phyloP scores from a whole-genome alignment of 129 eudicot genomes.

The Daucus carota region DH1_v3.0 NC_030386.2:40571001-40571500 shows the following conservation, averaged over 20 bases:
- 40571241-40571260: constrained; percentile 93
- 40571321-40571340: constrained; percentile 67
- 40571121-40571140: background rate
- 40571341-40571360: constrained; percentile 67
- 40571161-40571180: background rate
- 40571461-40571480: constrained; percentile 9
- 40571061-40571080: background rate
- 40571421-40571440: background rate
- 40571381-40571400: background rate
- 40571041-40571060: too few species aligned
- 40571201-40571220: constrained; percentile 33
- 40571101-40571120: background rate
- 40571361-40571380: background rate
- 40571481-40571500: constrained; percentile 76
- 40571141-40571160: background rate
- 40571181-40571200: background rate
- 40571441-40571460: background rate
- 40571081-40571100: background rate
- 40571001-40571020: background rate
- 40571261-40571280: constrained; percentile 15
- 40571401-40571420: background rate
- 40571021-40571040: background rate
- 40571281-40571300: constrained; percentile 38
- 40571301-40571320: constrained; percentile 63
- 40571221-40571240: constrained; percentile 88